phyloP scores from a whole-genome alignment of 2,329 filamentous ascomycete species.

The Tolypocladium inflatum region DNA sequence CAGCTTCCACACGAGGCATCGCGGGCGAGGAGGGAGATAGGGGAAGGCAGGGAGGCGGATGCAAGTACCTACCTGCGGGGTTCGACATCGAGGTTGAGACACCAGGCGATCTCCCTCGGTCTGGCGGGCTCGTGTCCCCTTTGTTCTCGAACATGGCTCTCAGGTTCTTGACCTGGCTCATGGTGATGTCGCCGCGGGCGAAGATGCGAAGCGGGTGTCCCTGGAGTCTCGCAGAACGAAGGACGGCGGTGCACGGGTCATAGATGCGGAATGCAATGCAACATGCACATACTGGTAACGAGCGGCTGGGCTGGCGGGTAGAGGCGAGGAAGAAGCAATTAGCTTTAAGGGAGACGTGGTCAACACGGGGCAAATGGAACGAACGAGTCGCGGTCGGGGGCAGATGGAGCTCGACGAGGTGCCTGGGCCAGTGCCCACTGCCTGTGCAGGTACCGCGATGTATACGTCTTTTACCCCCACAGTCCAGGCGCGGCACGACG shows the following conservation, averaged over 20 bases:
- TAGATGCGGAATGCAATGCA: not conserved
- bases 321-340: not conserved
- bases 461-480: not conserved
- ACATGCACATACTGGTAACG: not conserved
- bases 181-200: conserved; percentile 24
- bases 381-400: not conserved
- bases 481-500: not conserved
- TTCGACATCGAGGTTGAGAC: conserved; percentile 22
- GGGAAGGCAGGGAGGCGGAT: not conserved
- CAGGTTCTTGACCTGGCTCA: conserved; percentile 65
- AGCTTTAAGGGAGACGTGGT: not conserved
- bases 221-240: not conserved
- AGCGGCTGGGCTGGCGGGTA: not conserved
- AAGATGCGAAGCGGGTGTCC: not conserved
- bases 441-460: conserved; percentile 3
- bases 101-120: conserved; percentile 60
- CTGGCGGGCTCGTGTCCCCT: conserved; percentile 53
- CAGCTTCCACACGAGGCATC: not conserved
- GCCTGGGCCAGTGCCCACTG: not conserved
- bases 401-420: not conserved
- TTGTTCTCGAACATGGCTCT: conserved; percentile 74
- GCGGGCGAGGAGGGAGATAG: not conserved
- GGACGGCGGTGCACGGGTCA: not conserved
- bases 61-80: conserved; percentile 12
- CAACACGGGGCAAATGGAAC: not conserved